A percentile compares a stretch with the other conserved stretches of the same genome.
Evolutionary conservation across 2,329 filamentous ascomycete genomes (phyloP).

Genomic region (Trichophyton mentagrophytes): DNA sequence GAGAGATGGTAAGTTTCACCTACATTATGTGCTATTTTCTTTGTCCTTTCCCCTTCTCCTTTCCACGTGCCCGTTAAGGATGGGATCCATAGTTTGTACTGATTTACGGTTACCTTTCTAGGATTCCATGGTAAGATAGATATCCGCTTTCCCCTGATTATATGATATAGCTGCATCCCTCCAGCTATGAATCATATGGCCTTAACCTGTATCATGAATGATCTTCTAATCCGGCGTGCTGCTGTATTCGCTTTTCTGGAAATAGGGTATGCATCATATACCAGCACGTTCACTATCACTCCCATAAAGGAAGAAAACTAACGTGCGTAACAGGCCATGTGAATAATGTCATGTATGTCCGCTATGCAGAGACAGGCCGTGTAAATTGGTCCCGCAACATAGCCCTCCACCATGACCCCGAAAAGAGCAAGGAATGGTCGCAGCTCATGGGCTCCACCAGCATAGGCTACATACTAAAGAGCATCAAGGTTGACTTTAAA

Average conservation of each 20-base stretch:
- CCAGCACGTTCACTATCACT: background rate
- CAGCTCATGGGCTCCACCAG: slow-evolving; percentile 54
- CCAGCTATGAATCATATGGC: background rate
- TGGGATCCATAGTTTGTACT: background rate
- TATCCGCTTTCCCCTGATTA: background rate
- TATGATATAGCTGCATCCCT: background rate
- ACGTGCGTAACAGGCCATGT: slow-evolving; percentile 51
- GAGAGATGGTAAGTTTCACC: slow-evolving; percentile 57
- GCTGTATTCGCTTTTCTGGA: background rate
- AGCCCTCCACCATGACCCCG: slow-evolving; percentile 48
- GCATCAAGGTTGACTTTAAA: slow-evolving; percentile 74
- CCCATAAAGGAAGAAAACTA: background rate
- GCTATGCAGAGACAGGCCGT: slow-evolving; percentile 69
- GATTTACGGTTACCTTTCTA: slow-evolving; percentile 17
- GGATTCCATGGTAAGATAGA: slow-evolving; percentile 36
- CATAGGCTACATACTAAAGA: slow-evolving; percentile 63
- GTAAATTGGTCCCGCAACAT: slow-evolving; percentile 67
- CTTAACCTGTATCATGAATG: background rate
- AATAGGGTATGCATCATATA: background rate
- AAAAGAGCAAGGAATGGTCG: slow-evolving; percentile 51
- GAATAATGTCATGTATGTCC: slow-evolving; percentile 74
- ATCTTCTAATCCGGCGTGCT: background rate
- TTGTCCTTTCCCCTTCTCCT: background rate
- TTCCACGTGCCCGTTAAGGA: background rate
- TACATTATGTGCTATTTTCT: too few relatives aligned